Evolutionary conservation across 106 monocot genomes (phyloP).

Genomic region (Allium sativum): DNA sequence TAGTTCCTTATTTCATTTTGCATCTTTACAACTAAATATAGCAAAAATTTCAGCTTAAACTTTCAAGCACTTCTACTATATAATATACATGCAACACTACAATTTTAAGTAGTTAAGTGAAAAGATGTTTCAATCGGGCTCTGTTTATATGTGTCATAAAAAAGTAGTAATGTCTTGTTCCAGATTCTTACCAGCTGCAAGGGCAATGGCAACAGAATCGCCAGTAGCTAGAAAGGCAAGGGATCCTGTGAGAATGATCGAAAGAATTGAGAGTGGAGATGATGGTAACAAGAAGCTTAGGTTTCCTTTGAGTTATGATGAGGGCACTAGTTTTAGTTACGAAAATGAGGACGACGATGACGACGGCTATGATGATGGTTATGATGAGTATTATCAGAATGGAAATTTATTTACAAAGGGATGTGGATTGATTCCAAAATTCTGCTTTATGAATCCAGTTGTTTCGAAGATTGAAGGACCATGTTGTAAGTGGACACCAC

Average conservation of each 20-base stretch:
- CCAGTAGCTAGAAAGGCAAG: conserved; percentile 1
- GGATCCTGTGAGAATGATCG: neutral
- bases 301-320: conserved; percentile 14
- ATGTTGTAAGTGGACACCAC: conserved; percentile 1
- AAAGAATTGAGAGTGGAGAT: conserved; percentile 10
- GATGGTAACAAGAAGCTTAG: conserved; percentile 2
- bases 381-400: conserved; percentile 6
- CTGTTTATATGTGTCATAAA: no score
- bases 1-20: no score
- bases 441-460: conserved; percentile 48
- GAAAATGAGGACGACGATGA: conserved; percentile 23
- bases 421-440: conserved; percentile 47
- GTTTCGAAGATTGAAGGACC: conserved; percentile 23
- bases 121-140: no score
- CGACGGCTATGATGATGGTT: conserved; percentile 16
- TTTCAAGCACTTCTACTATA: no score
- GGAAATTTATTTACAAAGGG: conserved; percentile 28
- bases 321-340: conserved; percentile 1
- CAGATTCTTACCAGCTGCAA: conserved; percentile 49
- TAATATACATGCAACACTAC: no score
- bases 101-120: no score
- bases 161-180: no score
- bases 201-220: conserved; percentile 32
- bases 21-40: no score
- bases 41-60: no score